Percentiles rank a stretch among this genome's conserved stretches.
Evolutionary conservation across 2,329 filamentous ascomycete species (phyloP).

Genomic region (Aspergillus hiratsukae): DNA sequence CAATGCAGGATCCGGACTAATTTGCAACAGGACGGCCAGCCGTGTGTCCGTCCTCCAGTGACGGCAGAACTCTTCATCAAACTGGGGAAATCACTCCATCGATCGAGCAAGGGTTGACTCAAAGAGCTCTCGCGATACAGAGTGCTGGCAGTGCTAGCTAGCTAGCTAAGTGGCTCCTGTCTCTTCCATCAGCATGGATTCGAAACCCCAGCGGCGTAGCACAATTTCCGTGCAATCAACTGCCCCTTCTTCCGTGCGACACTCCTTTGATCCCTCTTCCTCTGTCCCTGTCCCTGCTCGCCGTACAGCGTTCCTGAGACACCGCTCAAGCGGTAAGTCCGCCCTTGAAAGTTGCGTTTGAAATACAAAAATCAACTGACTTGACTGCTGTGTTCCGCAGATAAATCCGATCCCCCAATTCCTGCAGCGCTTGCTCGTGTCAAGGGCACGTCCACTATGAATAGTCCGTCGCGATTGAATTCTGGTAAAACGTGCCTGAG

Average conservation of each 20-base stretch:
- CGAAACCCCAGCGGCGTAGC: constrained; percentile 21
- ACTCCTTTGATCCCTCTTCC: constrained; percentile 21
- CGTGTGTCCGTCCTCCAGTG: constrained; percentile 10
- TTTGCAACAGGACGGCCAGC: constrained; percentile 13
- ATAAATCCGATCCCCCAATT: constrained; percentile 19
- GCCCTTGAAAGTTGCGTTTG: constrained; percentile 1
- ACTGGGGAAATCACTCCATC: constrained; percentile 7
- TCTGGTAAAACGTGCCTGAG: constrained; percentile 11
- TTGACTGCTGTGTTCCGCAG: constrained; percentile 10
- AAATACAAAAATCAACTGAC: constrained; percentile 12
- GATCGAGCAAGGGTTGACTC: constrained; percentile 11
- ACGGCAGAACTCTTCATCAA: constrained; percentile 4
- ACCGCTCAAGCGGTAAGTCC: constrained; percentile 9
- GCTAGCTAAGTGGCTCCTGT: constrained; percentile 10
- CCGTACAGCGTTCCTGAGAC: constrained; percentile 16
- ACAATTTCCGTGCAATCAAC: constrained; percentile 20
- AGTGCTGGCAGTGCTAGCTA: constrained; percentile 3
- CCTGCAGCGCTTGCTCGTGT: constrained; percentile 29
- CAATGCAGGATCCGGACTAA: constrained; percentile 19
- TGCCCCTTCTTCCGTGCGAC: constrained; percentile 20
- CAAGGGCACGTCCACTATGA: constrained; percentile 29
- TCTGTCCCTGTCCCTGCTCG: constrained; percentile 10
- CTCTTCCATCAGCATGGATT: constrained; percentile 20
- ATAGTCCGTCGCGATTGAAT: constrained; percentile 23
- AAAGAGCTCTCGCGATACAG: constrained; percentile 1